Base-by-base conservation (phyloP, 768 basidiomycete genomes). In the Mycena amicta region DNA sequence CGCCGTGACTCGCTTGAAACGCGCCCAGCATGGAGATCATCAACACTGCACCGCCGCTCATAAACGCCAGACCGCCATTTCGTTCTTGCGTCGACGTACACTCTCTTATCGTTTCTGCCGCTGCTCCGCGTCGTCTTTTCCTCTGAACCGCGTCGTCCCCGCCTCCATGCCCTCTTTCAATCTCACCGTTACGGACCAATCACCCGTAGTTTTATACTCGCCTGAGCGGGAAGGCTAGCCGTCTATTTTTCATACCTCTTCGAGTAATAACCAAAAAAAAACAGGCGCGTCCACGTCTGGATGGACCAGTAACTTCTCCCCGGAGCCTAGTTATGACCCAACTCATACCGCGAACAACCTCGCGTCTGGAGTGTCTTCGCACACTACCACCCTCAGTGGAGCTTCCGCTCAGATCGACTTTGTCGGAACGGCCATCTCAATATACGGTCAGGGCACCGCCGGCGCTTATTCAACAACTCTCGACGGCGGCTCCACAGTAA, bases 191-290 rank as follows among this genome's bases (percentile, higher is more conserved):
- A 30, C 47, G 20, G 62, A 65, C 56, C 60, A 64, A 41, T 63
- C 55, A 12, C 55, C 62, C 16, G 55, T 50, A 1, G 50, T 53
- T 2, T 3, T 30, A 1, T 65, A 60, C 28, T 20, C 20, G 11
- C 67, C 67, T 0, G 39, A 60, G 22, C 63, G 67, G 2, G 67
- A 68, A 40, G 59, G n/a, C n/a, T n/a, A n/a, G n/a, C n/a, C n/a
- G n/a, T n/a, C n/a, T n/a, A n/a, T n/a, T n/a, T n/a, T n/a, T n/a
- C n/a, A n/a, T n/a, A n/a, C n/a, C n/a, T n/a, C n/a, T n/a, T n/a
- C n/a, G n/a, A n/a, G n/a, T n/a, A n/a, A n/a, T n/a, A n/a, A n/a
- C n/a, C n/a, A n/a, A n/a, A n/a, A n/a, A n/a, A n/a, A n/a, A n/a
- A n/a, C n/a, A n/a, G n/a, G 57, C 23, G 29, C 29, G 4, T 40